phyloP scores from a whole-genome alignment of 2,329 filamentous ascomycete genomes.

The Aspergillaceae sp. region DNA sequence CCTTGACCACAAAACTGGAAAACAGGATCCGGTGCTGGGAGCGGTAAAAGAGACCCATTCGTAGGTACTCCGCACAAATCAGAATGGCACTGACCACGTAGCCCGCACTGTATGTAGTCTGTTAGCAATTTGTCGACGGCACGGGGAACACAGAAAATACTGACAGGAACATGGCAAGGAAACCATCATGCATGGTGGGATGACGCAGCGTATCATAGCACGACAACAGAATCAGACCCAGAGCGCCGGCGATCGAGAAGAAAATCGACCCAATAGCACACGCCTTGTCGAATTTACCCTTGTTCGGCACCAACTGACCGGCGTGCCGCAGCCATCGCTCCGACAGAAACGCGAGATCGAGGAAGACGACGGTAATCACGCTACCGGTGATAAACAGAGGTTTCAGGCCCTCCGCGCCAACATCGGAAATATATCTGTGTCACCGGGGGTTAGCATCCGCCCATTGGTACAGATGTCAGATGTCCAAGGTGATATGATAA shows the following conservation, averaged over 20 bases:
- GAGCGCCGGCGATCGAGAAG: conserved; percentile 67
- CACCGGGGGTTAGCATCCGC: conserved; percentile 3
- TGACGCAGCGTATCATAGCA: conserved; percentile 77
- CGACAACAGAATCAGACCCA: conserved; percentile 70
- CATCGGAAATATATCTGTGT: conserved; percentile 42
- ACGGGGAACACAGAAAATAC: conserved; percentile 3
- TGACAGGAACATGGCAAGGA: conserved; percentile 70
- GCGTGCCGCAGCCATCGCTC: conserved; percentile 80
- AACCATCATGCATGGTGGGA: conserved; percentile 60
- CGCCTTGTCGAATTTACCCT: conserved; percentile 30
- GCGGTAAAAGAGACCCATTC: conserved; percentile 70
- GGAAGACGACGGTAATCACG: conserved; percentile 61
- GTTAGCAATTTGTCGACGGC: not conserved
- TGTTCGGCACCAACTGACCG: conserved; percentile 70
- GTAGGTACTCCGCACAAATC: conserved; percentile 83
- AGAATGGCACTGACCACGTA: conserved; percentile 81
- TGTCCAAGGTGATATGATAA: not conserved
- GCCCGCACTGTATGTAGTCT: conserved; percentile 42
- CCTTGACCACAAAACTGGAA: conserved; percentile 78
- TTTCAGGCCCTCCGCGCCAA: conserved; percentile 51
- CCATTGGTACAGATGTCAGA: not conserved
- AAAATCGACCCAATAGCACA: conserved; percentile 32
- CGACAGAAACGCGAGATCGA: conserved; percentile 70
- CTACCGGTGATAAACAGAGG: conserved; percentile 56
- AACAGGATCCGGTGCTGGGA: conserved; percentile 61